A percentile compares a stretch with the other conserved stretches of the same genome.
phyloP scores from a whole-genome alignment of 2,329 filamentous ascomycete genomes.

The Fusarium fracticaudum region DNA sequence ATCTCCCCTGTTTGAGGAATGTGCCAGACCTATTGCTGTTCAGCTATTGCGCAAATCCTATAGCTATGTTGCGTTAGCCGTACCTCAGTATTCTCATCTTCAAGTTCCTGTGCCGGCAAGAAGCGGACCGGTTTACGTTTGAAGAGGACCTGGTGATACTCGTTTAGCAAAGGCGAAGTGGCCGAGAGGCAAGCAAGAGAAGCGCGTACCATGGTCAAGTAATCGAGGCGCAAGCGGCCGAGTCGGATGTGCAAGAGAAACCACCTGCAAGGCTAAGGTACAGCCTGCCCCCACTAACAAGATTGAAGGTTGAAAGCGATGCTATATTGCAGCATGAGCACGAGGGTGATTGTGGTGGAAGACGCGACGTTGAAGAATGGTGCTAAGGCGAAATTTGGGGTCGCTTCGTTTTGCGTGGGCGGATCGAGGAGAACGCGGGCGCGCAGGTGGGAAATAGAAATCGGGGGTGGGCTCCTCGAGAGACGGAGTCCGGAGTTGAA shows the following conservation, averaged over 20 bases:
- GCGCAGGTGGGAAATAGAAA: constrained; percentile 38
- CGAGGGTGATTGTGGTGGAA: constrained; percentile 8
- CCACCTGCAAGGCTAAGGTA: constrained; percentile 39
- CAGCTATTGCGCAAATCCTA: constrained; percentile 14
- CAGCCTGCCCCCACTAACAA: constrained; percentile 45
- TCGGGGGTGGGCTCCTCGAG: constrained; percentile 38
- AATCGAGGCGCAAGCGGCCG: constrained; percentile 29
- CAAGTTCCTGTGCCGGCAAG: constrained; percentile 74
- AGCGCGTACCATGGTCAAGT: constrained; percentile 37
- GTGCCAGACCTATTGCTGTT: constrained; percentile 78
- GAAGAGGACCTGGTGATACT: constrained; percentile 78
- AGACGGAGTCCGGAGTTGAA: constrained; percentile 22
- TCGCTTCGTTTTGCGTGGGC: constrained; percentile 25
- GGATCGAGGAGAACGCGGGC: constrained; percentile 32
- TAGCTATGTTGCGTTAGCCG: constrained; percentile 32
- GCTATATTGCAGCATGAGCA: constrained; percentile 35
- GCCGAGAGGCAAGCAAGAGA: not conserved
- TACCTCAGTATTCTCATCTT: constrained; percentile 88
- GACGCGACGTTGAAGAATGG: constrained; percentile 17
- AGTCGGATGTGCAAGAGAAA: constrained; percentile 25
- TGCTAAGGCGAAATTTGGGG: constrained; percentile 23
- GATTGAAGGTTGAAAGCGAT: constrained; percentile 23
- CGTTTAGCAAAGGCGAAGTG: constrained; percentile 15
- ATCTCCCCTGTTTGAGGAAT: constrained; percentile 91
- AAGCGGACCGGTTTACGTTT: constrained; percentile 95